A percentile compares a stretch with the other conserved stretches of the same genome.
Conservation (phyloP, 306 rosid genomes). For the Geum urbanum region DNA sequence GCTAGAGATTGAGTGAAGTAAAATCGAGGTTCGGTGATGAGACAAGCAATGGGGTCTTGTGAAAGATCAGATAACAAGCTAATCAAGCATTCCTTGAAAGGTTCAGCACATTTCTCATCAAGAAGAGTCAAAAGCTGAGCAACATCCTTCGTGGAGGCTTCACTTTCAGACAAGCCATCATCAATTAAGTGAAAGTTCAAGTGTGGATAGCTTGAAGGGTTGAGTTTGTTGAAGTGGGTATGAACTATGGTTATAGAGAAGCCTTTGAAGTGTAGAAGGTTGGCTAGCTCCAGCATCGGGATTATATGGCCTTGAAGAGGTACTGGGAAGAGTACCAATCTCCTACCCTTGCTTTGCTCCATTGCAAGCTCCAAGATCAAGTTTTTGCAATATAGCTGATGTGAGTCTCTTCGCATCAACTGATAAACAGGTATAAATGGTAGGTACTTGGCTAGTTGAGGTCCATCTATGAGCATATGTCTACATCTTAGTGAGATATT, state of each 20-base stretch:
- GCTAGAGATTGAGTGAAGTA: background rate
- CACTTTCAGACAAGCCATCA: background rate
- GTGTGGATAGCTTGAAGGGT: background rate
- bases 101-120: background rate
- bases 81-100: background rate
- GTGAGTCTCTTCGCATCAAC: background rate
- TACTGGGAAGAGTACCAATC: background rate
- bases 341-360: constrained; percentile 2
- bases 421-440: too few relatives aligned
- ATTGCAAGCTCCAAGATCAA: background rate
- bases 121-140: background rate
- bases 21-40: background rate
- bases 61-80: background rate
- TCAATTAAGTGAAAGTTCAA: background rate
- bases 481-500: too few relatives aligned
- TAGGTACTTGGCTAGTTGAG: too few relatives aligned
- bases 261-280: background rate
- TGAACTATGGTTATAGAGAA: background rate
- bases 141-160: background rate
- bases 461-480: too few relatives aligned
- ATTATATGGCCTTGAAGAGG: background rate
- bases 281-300: constrained; percentile 1
- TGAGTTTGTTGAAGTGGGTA: background rate
- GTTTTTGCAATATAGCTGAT: background rate
- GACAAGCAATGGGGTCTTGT: background rate